Evolutionary conservation across 2,329 filamentous ascomycete species (phyloP), one percentile per base, ranked within the genome.

Genomic region (Curvularia spicifera): DNA sequence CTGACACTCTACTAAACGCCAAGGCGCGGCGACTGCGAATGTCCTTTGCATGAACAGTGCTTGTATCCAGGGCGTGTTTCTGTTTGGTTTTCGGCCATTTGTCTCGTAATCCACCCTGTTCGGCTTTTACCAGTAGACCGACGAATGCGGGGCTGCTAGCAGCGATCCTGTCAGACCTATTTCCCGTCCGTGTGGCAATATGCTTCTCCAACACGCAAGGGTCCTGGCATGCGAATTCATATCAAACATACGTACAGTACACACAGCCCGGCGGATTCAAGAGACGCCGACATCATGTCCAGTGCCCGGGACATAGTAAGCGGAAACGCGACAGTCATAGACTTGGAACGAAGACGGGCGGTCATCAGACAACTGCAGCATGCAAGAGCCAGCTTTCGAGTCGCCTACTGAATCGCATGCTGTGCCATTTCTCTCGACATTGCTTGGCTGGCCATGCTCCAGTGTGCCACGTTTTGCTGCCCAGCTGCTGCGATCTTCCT

Each of bases 61-160:
- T 44, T 20, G 48, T 44, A 35, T 37, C 28, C 33, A 31, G 35
- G 50, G 43, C 51, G 20, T 37, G 28, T 60, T 26, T 56, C 13
- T 28, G 31, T 40, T 28, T 50, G 51, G 42, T 28, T 15, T 46
- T 57, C 55, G 55, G 55, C 55, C 43, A 49, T n/a, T 54, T 54
- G 24, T 39, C 55, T 39, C 13, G 29, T 37, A 54, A 51, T 29
- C 37, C 28, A 22, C 53, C 54, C 33, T 54, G 51, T 44, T 60
- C 65, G 61, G 67, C 63, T 65, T 51, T 66, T 60, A 18, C 18
- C 18, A 18, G 18, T 18, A 49, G 60, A 62, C 51, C 37, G 63
- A 61, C 56, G 57, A 57, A 53, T 58, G 62, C 59, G 58, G 60
- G 51, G 53, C 61, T 53, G 48, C 45, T 43, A 56, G 48, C 52